Evolutionary conservation across 176 grass and related monocot genomes (phyloP).

Genomic region (Microstegium vimineum): DNA sequence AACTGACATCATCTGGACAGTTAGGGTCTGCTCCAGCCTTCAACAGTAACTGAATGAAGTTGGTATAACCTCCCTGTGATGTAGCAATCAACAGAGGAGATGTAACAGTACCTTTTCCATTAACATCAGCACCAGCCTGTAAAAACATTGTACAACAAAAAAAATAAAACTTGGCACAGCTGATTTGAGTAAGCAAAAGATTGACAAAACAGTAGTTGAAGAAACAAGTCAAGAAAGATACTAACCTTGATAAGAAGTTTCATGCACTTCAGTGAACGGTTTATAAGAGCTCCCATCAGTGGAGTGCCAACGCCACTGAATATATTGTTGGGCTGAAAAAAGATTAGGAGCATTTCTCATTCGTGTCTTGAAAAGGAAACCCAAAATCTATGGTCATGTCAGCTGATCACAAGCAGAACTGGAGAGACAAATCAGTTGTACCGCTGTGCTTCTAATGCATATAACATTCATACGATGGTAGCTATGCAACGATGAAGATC

Average conservation of each 20-base stretch:
- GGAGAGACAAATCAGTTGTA: background rate
- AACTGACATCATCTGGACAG: conserved; percentile 24
- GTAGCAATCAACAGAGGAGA: conserved; percentile 8
- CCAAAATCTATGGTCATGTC: background rate
- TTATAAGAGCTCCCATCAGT: background rate
- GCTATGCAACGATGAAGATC: background rate
- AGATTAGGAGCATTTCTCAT: background rate
- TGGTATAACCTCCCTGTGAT: conserved; percentile 4
- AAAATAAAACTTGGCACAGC: background rate
- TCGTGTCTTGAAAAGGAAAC: background rate
- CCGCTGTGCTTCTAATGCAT: background rate
- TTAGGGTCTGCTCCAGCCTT: conserved; percentile 42
- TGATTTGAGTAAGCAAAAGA: background rate
- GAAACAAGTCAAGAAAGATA: conserved; percentile 1
- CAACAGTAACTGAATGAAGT: conserved; percentile 18
- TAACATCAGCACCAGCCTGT: conserved; percentile 43
- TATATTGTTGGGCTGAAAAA: conserved; percentile 28
- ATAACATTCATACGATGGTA: background rate
- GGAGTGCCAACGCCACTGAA: background rate
- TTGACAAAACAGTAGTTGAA: background rate
- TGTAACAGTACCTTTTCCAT: background rate
- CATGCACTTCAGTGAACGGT: conserved; percentile 31
- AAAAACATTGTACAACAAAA: background rate
- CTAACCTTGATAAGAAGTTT: conserved; percentile 38
- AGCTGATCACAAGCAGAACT: background rate